Evolutionary conservation across 331 rosid genomes (phyloP).

Genomic region (Dryas integrifolia): DNA sequence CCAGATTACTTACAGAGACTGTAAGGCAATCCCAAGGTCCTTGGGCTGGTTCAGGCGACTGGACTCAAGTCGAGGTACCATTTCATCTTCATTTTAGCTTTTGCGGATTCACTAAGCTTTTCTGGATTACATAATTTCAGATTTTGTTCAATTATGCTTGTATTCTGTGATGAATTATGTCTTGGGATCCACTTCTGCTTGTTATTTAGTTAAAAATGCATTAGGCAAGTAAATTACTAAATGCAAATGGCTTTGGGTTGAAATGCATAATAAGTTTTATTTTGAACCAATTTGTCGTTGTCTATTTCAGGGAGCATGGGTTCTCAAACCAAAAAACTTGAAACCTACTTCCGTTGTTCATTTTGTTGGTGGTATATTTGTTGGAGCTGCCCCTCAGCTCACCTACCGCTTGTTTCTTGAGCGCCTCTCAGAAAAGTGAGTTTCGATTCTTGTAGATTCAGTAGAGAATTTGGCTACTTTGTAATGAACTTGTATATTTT

Average conservation of each 20-base stretch:
- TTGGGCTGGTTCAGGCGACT: constrained; percentile 65
- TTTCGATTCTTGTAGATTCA: constrained; percentile 5
- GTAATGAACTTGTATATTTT: not conserved
- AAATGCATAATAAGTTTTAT: not conserved
- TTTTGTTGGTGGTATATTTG: constrained; percentile 96
- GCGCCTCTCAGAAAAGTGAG: constrained; percentile 82
- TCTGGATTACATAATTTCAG: not conserved
- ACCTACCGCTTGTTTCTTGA: constrained; percentile 91
- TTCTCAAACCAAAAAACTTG: constrained; percentile 69
- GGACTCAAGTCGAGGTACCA: constrained; percentile 90
- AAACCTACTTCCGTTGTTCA: constrained; percentile 73
- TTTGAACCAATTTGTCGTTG: constrained; percentile 10
- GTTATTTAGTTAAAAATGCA: not conserved
- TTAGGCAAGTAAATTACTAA: not conserved
- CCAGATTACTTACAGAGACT: constrained; percentile 76
- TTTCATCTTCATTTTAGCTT: constrained; percentile 11
- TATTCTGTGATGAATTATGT: constrained; percentile 1
- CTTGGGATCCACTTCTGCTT: not conserved
- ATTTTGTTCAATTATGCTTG: not conserved
- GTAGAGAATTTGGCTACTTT: not conserved
- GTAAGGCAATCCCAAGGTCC: constrained; percentile 70
- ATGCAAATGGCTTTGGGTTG: not conserved
- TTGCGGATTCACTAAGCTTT: not conserved
- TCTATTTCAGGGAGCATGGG: constrained; percentile 84
- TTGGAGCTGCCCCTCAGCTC: constrained; percentile 99